phyloP scores from a whole-genome alignment of 768 basidiomycete species.

The Kwoniella dendrophila region DNA sequence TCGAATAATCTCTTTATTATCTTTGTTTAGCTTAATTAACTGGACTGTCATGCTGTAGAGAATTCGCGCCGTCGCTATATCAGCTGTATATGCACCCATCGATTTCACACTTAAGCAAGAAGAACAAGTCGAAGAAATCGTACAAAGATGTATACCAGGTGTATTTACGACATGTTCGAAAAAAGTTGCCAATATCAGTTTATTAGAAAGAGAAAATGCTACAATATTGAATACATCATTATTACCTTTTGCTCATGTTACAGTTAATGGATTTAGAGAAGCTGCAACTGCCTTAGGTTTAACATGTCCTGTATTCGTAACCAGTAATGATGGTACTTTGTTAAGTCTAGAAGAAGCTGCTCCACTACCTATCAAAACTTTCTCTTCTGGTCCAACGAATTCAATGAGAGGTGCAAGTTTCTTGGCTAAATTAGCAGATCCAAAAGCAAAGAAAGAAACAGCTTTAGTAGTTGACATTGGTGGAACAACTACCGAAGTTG shows the following conservation, averaged over 20 bases:
- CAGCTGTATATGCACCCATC: constrained; percentile 62
- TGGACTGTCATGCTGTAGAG: too few relatives aligned
- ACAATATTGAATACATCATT: constrained; percentile 68
- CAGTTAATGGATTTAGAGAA: constrained; percentile 63
- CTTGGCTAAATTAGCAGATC: constrained; percentile 59
- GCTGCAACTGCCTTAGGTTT: constrained; percentile 60
- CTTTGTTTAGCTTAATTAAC: too few relatives aligned
- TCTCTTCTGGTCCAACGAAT: constrained; percentile 67
- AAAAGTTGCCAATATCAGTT: constrained; percentile 60
- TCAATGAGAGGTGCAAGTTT: constrained; percentile 71
- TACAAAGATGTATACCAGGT: constrained; percentile 58
- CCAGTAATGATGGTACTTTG: constrained; percentile 53
- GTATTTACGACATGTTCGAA: constrained; percentile 63
- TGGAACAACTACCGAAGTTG: constrained; percentile 61
- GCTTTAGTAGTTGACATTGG: constrained; percentile 65
- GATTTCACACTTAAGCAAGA: constrained; percentile 61
- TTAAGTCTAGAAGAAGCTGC: constrained; percentile 58
- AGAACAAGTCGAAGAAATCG: constrained; percentile 59
- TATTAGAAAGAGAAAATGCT: constrained; percentile 70
- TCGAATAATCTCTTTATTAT: constrained; percentile 61
- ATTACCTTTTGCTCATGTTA: constrained; percentile 64
- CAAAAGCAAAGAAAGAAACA: constrained; percentile 30
- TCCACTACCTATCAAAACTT: constrained; percentile 67
- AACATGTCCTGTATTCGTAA: constrained; percentile 58
- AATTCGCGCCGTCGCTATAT: constrained; percentile 58